Evolutionary conservation across 768 basidiomycete species (phyloP), one percentile per base, ranked within the genome.

Genomic region (Macrolepiota fuliginosa): DNA sequence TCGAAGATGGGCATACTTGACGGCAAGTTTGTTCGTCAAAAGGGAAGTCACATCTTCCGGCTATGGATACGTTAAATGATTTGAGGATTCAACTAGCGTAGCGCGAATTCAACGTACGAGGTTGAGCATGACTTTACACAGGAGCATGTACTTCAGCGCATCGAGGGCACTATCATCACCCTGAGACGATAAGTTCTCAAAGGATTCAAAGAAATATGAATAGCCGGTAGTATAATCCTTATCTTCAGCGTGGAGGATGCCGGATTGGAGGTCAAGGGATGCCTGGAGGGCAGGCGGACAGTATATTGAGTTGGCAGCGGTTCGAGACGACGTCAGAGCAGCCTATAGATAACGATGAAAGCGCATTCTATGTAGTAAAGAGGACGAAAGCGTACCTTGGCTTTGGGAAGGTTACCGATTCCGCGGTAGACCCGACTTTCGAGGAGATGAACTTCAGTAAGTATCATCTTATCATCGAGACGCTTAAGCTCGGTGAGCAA

Each of bases 41-140:
- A 99, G 85, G 0, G 92, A 83, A 1, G 89, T 90, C 2, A 98
- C 93, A 69, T 99, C 97, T 72, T 98, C 96, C 0, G 96, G 90
- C 95, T 49, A 19, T 12, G 47, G 5, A 49, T 22, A 27, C 19
- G 4, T 49, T 12, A 10, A 24, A 24, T 49, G 12, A 24, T 1
- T 17, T n/a, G 7, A 49, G 24, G 3, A 12, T 27, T 49, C 3
- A 19, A 22, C 10, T 19, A 12, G 7, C 1, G 47, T 12, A 3
- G 4, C 11, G 35, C 4, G 12, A 7, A 32, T 3, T 51, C 36
- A 45, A 80, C 88, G 65, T 62, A 96, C 96, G 70, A 96, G 73
- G 69, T 94, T 94, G 64, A 98, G 80, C 96, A 99, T 99, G 71
- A 99, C 89, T 73, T 99, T 98, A 75, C 97, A 99, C 49, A 98